phyloP scores from a whole-genome alignment of 2,329 filamentous ascomycete genomes.

The Pseudogymnoascus sp. region DNA sequence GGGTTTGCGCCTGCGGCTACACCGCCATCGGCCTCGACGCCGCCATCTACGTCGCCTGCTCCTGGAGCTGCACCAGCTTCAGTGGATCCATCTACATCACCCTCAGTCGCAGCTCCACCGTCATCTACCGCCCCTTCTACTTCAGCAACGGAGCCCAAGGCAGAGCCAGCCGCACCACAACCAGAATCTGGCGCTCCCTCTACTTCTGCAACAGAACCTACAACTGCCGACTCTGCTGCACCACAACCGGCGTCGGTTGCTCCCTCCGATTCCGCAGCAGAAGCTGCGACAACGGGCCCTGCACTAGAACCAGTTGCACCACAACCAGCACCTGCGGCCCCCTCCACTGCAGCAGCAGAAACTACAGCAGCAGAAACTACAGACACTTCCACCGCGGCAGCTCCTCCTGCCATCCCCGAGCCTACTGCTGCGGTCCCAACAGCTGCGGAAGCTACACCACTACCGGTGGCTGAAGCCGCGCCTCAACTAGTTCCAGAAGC shows the following conservation, averaged over 20 bases:
- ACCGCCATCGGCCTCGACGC: neutral
- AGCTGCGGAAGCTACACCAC: neutral
- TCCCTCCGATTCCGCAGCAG: too few species aligned
- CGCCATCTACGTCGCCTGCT: neutral
- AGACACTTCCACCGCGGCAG: neutral
- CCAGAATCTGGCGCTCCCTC: neutral
- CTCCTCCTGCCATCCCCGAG: constrained; percentile 3
- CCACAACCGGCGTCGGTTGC: too few species aligned
- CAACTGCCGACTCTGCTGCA: too few species aligned
- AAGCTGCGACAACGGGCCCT: neutral
- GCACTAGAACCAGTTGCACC: neutral
- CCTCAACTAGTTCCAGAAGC: too few species aligned
- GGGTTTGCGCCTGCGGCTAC: neutral
- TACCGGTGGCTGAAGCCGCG: too few species aligned
- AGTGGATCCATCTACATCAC: neutral
- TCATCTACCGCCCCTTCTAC: neutral
- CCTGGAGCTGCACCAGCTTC: neutral
- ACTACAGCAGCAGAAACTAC: too few species aligned
- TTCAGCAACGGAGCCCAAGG: neutral
- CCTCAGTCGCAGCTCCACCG: neutral
- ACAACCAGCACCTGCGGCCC: neutral
- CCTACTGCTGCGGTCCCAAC: neutral
- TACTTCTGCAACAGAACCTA: neutral
- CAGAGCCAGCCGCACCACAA: neutral
- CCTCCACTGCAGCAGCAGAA: neutral